A percentile compares a stretch with the other conserved stretches of the same genome.
Evolutionary conservation across 805 yeast genomes (phyloP).

Genomic region (Scheffersomyces stipitis): DNA sequence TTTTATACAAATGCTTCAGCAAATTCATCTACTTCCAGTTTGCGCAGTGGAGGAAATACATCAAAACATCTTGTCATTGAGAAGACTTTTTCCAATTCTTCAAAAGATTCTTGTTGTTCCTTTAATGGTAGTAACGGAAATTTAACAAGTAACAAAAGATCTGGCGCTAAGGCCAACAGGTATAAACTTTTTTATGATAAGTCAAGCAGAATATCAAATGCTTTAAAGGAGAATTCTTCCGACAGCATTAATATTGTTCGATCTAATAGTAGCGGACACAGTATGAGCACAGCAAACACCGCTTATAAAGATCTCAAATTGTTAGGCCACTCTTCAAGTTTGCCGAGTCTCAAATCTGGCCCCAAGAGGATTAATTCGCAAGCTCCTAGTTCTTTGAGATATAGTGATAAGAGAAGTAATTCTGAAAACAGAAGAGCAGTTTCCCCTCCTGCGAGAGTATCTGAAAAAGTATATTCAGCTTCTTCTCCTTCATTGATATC

Average conservation of each 20-base stretch:
- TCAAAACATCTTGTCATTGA: conserved; percentile 23
- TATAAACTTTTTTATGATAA: conserved; percentile 51
- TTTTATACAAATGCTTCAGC: conserved; percentile 30
- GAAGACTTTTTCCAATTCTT: conserved; percentile 33
- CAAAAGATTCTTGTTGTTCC: conserved; percentile 25
- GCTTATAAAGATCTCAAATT: conserved; percentile 9
- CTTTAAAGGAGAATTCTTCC: conserved; percentile 35
- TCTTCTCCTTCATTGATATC: neutral
- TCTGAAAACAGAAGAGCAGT: conserved; percentile 7
- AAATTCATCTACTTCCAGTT: conserved; percentile 34
- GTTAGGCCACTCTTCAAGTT: conserved; percentile 22
- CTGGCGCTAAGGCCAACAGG: conserved; percentile 45
- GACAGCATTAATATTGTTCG: conserved; percentile 25
- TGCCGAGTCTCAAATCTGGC: conserved; percentile 18
- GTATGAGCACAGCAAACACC: neutral
- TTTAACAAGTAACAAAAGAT: conserved; percentile 19
- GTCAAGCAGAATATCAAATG: conserved; percentile 42
- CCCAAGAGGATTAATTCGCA: conserved; percentile 7
- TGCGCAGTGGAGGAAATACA: conserved; percentile 18
- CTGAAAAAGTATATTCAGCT: neutral
- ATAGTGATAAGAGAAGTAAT: conserved; percentile 4
- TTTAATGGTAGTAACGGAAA: conserved; percentile 4
- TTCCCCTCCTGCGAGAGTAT: conserved; percentile 7
- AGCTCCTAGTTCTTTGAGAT: conserved; percentile 6
- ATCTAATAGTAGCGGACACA: conserved; percentile 13